These are phyloP conservation scores for Suhomyces wounanorum DNA, from an alignment of 1,139 yeast species.

Conservation along the genomic window DNA sequence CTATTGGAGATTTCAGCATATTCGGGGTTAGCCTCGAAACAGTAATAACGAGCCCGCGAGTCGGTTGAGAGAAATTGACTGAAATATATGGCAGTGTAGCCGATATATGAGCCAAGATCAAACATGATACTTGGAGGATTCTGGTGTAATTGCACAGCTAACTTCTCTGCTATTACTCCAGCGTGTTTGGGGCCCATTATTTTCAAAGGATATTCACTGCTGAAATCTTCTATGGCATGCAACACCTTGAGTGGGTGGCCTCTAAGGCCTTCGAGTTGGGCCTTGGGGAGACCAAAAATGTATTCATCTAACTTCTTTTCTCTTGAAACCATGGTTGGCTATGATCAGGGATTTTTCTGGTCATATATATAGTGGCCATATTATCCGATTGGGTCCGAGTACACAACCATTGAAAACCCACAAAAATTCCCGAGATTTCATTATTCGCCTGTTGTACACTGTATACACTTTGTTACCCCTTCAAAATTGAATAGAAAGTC, in stretches of 20 bases:
- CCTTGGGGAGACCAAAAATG: conserved; percentile 26
- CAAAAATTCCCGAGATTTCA: background rate
- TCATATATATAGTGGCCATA: background rate
- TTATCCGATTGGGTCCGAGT: background rate
- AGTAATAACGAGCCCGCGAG: conserved; percentile 31
- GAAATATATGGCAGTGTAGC: conserved; percentile 46
- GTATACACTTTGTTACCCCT: too few species aligned
- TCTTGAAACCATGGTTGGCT: conserved; percentile 12
- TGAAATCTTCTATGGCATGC: conserved; percentile 32
- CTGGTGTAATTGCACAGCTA: conserved; percentile 17
- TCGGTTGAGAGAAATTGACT: conserved; percentile 27
- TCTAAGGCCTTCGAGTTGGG: conserved; percentile 20
- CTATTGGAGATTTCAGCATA: conserved; percentile 35
- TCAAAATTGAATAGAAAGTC: too few species aligned
- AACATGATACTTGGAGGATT: conserved; percentile 35
- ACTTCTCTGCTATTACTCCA: conserved; percentile 26
- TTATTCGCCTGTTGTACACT: background rate
- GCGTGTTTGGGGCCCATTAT: conserved; percentile 41
- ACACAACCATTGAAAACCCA: background rate
- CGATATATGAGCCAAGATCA: conserved; percentile 49
- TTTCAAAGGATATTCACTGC: conserved; percentile 21
- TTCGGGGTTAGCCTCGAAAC: conserved; percentile 38
- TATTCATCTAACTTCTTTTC: conserved; percentile 27
- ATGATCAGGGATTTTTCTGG: background rate
- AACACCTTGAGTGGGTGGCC: conserved; percentile 36